These are phyloP conservation scores for Apostasia shenzhenica DNA, from an alignment of 106 monocot species.

Conservation along the genomic window DNA sequence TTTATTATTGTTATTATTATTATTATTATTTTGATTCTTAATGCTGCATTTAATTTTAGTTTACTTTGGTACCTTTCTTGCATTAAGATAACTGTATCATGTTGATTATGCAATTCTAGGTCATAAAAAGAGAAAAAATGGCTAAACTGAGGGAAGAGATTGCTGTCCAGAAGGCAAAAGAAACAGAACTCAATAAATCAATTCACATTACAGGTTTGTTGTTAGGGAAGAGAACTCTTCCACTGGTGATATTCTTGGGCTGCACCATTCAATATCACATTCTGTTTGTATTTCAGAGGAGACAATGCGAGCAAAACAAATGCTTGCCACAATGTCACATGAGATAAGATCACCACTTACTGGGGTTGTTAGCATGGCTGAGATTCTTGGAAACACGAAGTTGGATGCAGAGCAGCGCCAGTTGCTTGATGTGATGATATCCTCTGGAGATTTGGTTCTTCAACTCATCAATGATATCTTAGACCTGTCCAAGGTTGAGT, in stretches of 20 bases:
- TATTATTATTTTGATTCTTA: too few species aligned
- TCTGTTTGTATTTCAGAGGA: slow-evolving; percentile 39
- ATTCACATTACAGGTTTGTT: slow-evolving; percentile 62
- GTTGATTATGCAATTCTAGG: slow-evolving; percentile 21
- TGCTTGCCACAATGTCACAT: slow-evolving; percentile 83
- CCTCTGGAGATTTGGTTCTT: slow-evolving; percentile 73
- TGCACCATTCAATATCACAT: not conserved
- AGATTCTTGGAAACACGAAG: slow-evolving; percentile 58
- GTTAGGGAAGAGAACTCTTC: not conserved
- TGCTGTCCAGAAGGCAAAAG: slow-evolving; percentile 76
- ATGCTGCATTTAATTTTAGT: too few species aligned
- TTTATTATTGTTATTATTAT: too few species aligned
- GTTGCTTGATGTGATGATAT: slow-evolving; percentile 67
- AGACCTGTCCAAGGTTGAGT: slow-evolving; percentile 80
- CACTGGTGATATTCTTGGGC: too few species aligned
- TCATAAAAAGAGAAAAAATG: slow-evolving; percentile 63
- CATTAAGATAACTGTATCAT: not conserved
- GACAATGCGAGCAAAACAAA: slow-evolving; percentile 85
- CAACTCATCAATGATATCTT: slow-evolving; percentile 81
- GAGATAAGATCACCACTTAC: slow-evolving; percentile 81
- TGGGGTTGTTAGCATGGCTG: slow-evolving; percentile 76
- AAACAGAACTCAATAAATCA: slow-evolving; percentile 66
- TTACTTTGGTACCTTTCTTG: too few species aligned
- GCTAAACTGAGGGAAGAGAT: slow-evolving; percentile 51
- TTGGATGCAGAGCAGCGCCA: slow-evolving; percentile 61